Base-by-base conservation (phyloP, 1,139 yeast genomes). In the Neolecta irregularis region DNA sequence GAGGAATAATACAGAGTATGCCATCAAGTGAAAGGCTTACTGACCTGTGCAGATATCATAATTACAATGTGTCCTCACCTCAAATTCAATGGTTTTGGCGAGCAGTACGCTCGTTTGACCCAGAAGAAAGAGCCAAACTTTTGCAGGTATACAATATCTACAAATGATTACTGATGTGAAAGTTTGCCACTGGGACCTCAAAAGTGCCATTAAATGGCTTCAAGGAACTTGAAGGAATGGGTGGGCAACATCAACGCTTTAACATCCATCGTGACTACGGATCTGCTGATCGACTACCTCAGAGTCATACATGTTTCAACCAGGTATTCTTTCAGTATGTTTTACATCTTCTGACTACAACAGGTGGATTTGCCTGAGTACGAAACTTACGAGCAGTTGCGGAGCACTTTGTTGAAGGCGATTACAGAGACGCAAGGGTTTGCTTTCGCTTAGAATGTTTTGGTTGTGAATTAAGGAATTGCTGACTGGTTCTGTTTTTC, bases 31-130 rank as follows among this genome's bases (percentile, higher is more conserved):
- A 6, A 20, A 3, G 20, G 12, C 22, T 28, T 28, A 8, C 31
- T 28, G 15, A n/a, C 19, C 2, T 11, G 12, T 15, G 13, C 19
- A 41, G 43, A 12, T 42, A 91, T 56, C 76, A 69, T 41, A 88
- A 85, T 53, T 91, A 88, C 54, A 70, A 85, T 0, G 68, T 91
- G 2, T 69, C 81, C 1, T 79, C 93, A 2, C 73, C 79, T 26
- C 96, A 85, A 52, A 75, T 91, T 41, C 85, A 78, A 52, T 88
- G 96, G 83, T 91, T 88, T 59, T 91, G 99, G 99, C 67, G 96
- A 52, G 95, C 96, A 1, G 95, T 91, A 11, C 72, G 83, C 49
- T 80, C 95, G 1, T 88, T 88, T 57, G 95, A 83, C 51, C 72
- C 72, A 29, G 98, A 88, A 54, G 96, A 88, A 52, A 67, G 93